Evolutionary conservation across 768 basidiomycete species (phyloP).

Genomic region (Russula dissimulans): DNA sequence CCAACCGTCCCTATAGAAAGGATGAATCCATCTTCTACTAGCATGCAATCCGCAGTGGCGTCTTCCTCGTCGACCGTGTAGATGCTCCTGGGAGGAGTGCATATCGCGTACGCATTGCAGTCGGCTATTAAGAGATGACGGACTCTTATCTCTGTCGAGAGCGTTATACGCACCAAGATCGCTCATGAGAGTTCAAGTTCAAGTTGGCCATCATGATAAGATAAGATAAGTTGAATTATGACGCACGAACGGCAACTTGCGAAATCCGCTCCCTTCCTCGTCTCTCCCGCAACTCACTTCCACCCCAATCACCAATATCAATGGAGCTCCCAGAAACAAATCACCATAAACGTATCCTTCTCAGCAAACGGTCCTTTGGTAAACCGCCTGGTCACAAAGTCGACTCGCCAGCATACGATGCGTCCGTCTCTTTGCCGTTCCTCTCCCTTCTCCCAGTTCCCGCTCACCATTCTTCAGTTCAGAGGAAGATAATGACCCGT

Average conservation of each 20-base stretch:
- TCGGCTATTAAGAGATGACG: neutral
- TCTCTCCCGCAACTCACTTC: too few species aligned
- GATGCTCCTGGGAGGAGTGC: slow-evolving; percentile 41
- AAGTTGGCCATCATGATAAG: neutral
- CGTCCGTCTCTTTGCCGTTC: slow-evolving; percentile 27
- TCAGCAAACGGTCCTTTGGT: slow-evolving; percentile 57
- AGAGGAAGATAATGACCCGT: slow-evolving; percentile 82
- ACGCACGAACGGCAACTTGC: slow-evolving; percentile 12
- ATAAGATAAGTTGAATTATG: slow-evolving; percentile 1
- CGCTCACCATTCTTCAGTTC: slow-evolving; percentile 39
- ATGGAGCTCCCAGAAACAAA: slow-evolving; percentile 15
- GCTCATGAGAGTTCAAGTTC: neutral
- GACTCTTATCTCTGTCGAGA: neutral
- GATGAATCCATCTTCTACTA: slow-evolving; percentile 8
- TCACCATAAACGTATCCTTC: slow-evolving; percentile 23
- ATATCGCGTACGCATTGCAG: slow-evolving; percentile 43
- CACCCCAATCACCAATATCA: too few species aligned
- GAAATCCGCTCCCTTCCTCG: neutral
- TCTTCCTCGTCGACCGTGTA: slow-evolving; percentile 56
- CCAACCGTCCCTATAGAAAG: slow-evolving; percentile 2
- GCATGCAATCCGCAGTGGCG: slow-evolving; percentile 6
- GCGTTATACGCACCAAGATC: neutral
- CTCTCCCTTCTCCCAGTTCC: slow-evolving; percentile 15
- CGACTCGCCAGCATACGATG: slow-evolving; percentile 73
- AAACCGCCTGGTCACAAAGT: slow-evolving; percentile 46